Evolutionary conservation across 179 eudicot species (phyloP).

Genomic region (Pouteria campechiana): DNA sequence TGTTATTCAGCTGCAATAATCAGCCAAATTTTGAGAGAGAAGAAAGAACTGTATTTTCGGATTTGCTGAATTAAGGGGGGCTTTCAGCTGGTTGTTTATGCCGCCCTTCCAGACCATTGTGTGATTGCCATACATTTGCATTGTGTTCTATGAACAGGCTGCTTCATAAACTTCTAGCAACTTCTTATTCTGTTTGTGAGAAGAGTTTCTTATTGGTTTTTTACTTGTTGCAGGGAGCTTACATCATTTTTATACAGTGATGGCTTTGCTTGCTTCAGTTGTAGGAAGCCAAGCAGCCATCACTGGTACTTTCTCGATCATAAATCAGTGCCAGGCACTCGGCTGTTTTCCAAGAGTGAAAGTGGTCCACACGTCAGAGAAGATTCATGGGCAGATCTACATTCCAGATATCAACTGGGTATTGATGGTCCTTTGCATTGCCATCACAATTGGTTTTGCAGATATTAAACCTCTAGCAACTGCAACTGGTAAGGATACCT

Average conservation of each 20-base stretch:
- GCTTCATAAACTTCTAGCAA: too few species aligned
- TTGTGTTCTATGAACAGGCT: too few species aligned
- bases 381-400: constrained; percentile 47
- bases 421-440: constrained; percentile 31
- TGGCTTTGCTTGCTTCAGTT: constrained; percentile 31
- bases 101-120: too few species aligned
- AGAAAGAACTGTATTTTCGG: too few species aligned
- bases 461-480: constrained; percentile 27
- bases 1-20: too few species aligned
- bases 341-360: constrained; percentile 55
- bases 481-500: constrained; percentile 28
- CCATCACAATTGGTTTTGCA: constrained; percentile 33
- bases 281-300: constrained; percentile 57
- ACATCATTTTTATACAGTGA: constrained; percentile 25
- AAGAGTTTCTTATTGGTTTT: too few species aligned
- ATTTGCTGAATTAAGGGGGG: too few species aligned
- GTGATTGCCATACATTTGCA: too few species aligned
- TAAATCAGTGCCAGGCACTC: constrained; percentile 45
- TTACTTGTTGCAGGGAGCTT: constrained; percentile 7
- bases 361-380: constrained; percentile 41
- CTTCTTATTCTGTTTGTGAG: too few species aligned
- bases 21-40: too few species aligned
- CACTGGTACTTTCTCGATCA: constrained; percentile 47
- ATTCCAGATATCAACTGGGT: constrained; percentile 52
- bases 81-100: too few species aligned